A percentile compares a stretch with the other conserved stretches of the same genome.
Evolutionary conservation across 169 alveolate species (phyloP).

Genomic region (Perkinsus chesapeaki): DNA sequence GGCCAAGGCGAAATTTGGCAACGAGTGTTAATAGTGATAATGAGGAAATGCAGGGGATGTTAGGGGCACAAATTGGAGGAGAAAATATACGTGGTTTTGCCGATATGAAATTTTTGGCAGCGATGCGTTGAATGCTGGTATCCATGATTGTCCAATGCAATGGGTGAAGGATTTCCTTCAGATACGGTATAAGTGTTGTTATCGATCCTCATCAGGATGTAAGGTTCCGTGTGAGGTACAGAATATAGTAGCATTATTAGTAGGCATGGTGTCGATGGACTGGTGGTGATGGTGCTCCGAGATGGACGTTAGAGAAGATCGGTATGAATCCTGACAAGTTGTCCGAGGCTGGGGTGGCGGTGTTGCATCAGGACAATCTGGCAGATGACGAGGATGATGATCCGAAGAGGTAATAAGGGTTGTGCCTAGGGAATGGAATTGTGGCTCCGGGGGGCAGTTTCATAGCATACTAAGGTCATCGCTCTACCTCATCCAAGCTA

Average conservation of each 20-base stretch:
- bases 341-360: background rate
- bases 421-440: background rate
- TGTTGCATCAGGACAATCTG: slow-evolving; percentile 1
- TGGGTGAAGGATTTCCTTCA: background rate
- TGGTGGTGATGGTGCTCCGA: slow-evolving; percentile 11
- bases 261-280: slow-evolving; percentile 8
- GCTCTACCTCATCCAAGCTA: too few relatives aligned
- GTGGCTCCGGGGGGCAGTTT: background rate
- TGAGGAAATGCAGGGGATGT: too few relatives aligned
- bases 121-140: background rate
- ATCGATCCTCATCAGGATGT: slow-evolving; percentile 14
- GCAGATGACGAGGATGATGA: background rate
- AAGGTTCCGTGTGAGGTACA: background rate
- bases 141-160: background rate
- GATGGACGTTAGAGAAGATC: slow-evolving; percentile 5
- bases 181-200: background rate
- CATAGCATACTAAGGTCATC: too few relatives aligned
- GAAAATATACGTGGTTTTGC: too few relatives aligned
- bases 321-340: background rate
- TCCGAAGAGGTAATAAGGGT: background rate
- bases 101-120: background rate
- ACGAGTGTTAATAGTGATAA: too few relatives aligned
- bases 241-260: background rate
- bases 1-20: too few relatives aligned
- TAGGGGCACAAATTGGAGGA: too few relatives aligned